Evolutionary conservation across 371 early-diverging fungal genomes (phyloP).

Genomic region (Saksenaea vasiformis): DNA sequence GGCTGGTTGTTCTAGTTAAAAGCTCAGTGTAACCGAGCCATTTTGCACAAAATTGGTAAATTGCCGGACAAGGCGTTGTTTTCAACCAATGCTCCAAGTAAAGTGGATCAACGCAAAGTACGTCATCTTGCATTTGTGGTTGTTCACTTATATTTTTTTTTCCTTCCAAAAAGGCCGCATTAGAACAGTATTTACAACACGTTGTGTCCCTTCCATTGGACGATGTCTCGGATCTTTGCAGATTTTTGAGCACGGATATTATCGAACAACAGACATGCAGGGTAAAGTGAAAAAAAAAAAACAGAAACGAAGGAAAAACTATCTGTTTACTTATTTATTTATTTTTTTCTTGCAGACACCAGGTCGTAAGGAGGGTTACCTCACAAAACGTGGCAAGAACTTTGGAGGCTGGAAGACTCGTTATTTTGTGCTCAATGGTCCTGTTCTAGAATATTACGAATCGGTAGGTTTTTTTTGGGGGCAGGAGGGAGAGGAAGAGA

Average conservation of each 20-base stretch:
- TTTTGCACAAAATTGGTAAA: constrained; percentile 63
- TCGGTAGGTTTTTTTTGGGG: constrained; percentile 43
- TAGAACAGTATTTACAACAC: constrained; percentile 80
- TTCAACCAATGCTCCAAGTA: constrained; percentile 70
- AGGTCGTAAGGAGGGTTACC: constrained; percentile 73
- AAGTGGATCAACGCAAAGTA: constrained; percentile 73
- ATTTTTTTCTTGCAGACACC: constrained; percentile 1
- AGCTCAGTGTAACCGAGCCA: constrained; percentile 43
- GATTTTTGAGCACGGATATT: constrained; percentile 76
- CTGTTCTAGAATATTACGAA: constrained; percentile 77
- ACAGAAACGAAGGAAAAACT: background rate
- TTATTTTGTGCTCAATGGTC: constrained; percentile 71
- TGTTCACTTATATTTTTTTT: background rate
- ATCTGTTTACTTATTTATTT: constrained; percentile 12
- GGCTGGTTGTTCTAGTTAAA: constrained; percentile 46
- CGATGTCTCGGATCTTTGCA: constrained; percentile 69
- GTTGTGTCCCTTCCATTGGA: constrained; percentile 59
- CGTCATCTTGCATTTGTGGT: background rate
- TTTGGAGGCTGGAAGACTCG: constrained; percentile 90
- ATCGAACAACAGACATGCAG: constrained; percentile 40
- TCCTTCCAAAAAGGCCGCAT: constrained; percentile 41
- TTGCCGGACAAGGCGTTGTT: constrained; percentile 86
- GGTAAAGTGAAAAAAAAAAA: constrained; percentile 10
- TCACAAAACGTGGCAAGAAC: constrained; percentile 84
- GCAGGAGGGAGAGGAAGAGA: no score